Percentiles rank a stretch among this genome's conserved stretches.
Evolutionary conservation across 2,329 filamentous ascomycete genomes (phyloP).

Genomic region (Furcasterigmium sp.): DNA sequence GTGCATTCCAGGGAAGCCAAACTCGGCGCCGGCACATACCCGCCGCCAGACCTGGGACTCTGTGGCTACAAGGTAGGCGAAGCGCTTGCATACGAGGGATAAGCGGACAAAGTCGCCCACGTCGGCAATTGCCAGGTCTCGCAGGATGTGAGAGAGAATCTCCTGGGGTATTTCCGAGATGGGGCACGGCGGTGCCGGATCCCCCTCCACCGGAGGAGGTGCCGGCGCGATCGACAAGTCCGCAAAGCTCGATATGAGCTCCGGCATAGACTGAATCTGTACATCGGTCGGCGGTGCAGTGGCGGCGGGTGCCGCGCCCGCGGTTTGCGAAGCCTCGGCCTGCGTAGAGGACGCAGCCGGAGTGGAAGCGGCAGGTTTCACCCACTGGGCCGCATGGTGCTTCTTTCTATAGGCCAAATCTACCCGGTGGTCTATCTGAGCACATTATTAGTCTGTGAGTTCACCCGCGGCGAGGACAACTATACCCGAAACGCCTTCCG

Average conservation of each 20-base stretch:
- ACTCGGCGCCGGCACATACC: conserved; percentile 62
- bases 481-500: conserved; percentile 80
- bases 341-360: conserved; percentile 17
- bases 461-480: no score
- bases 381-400: conserved; percentile 38
- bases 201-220: conserved; percentile 65
- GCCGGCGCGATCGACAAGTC: conserved; percentile 61
- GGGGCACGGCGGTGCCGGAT: conserved; percentile 70
- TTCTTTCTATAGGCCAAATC: conserved; percentile 87
- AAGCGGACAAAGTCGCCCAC: conserved; percentile 71
- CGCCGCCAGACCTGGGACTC: conserved; percentile 85
- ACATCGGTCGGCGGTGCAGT: conserved; percentile 45
- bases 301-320: conserved; percentile 26
- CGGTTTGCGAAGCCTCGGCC: conserved; percentile 11
- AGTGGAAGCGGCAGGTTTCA: neutral
- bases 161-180: conserved; percentile 76
- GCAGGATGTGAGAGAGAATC: conserved; percentile 74
- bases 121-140: conserved; percentile 66
- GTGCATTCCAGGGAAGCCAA: conserved; percentile 80
- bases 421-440: conserved; percentile 74
- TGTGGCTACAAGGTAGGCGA: conserved; percentile 78
- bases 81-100: conserved; percentile 75
- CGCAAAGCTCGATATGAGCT: conserved; percentile 75
- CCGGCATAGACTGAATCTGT: conserved; percentile 49
- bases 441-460: no score